Evolutionary conservation across 345 rosid genomes (phyloP).

Genomic region (Melaleuca quinquenervia): DNA sequence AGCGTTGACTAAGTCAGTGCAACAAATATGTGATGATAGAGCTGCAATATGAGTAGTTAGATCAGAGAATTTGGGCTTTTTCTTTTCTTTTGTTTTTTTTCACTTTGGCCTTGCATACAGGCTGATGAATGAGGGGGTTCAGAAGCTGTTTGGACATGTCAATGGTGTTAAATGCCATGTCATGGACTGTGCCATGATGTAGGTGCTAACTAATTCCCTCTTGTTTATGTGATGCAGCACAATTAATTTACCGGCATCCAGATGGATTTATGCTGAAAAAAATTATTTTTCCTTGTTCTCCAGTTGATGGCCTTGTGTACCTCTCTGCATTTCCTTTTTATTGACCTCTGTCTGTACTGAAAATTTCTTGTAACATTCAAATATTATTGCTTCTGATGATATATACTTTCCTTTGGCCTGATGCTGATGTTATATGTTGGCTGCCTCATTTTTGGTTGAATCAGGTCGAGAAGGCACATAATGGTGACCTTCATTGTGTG

Average conservation of each 20-base stretch:
- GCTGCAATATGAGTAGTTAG: not conserved
- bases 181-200: not conserved
- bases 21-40: not conserved
- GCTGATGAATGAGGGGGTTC: not conserved
- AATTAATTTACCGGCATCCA: not conserved
- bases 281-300: not conserved
- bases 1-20: not conserved
- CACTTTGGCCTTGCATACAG: not conserved
- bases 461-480: constrained; percentile 92
- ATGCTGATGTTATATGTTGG: not conserved
- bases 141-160: not conserved
- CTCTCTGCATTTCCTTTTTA: not conserved
- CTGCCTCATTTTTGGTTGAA: not conserved
- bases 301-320: not conserved
- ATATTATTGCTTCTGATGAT: not conserved
- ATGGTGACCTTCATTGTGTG: constrained; percentile 96
- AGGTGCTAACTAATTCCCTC: not conserved
- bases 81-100: not conserved
- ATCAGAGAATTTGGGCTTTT: not conserved
- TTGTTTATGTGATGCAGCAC: not conserved
- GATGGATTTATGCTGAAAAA: not conserved
- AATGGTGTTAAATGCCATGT: not conserved
- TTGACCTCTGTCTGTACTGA: not conserved
- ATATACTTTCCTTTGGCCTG: not conserved
- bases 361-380: not conserved